Conservation (phyloP, 345 rosid species). For the Brassica incana region DNA sequence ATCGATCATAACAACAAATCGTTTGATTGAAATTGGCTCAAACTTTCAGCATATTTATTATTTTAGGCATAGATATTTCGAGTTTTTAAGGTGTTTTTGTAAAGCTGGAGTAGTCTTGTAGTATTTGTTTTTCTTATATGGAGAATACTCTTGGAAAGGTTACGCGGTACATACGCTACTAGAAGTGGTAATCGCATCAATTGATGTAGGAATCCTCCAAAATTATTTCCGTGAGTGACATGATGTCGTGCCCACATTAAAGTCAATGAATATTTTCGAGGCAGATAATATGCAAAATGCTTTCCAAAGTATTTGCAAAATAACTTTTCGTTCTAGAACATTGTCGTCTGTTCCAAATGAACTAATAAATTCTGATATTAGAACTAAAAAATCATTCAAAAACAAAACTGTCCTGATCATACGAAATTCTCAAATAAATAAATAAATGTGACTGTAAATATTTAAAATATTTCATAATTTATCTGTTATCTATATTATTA, state of each 20-base stretch:
- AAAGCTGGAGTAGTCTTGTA: conserved; percentile 5
- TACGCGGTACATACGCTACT: conserved; percentile 34
- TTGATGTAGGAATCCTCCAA: conserved; percentile 15
- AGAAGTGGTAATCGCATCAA: conserved; percentile 29
- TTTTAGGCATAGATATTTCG: background rate
- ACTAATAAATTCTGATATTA: background rate
- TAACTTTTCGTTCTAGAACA: conserved; percentile 10
- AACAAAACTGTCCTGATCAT: background rate
- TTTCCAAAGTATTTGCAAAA: conserved; percentile 24
- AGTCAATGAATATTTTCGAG: conserved; percentile 23
- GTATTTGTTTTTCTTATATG: conserved; percentile 2
- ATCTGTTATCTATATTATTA: background rate
- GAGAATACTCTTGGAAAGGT: background rate
- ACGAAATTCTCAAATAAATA: background rate
- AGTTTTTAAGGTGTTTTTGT: background rate
- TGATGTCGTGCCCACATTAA: conserved; percentile 30
- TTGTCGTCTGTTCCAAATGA: background rate
- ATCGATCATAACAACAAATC: background rate
- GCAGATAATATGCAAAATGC: conserved; percentile 14
- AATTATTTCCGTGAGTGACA: conserved; percentile 13
- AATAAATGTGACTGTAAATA: background rate
- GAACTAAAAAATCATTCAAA: background rate
- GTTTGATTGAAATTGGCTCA: background rate
- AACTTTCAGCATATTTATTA: background rate
- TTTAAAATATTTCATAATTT: background rate